Conservation (phyloP, 1,139 yeast species). For the Sugiyamaella novakii region DNA sequence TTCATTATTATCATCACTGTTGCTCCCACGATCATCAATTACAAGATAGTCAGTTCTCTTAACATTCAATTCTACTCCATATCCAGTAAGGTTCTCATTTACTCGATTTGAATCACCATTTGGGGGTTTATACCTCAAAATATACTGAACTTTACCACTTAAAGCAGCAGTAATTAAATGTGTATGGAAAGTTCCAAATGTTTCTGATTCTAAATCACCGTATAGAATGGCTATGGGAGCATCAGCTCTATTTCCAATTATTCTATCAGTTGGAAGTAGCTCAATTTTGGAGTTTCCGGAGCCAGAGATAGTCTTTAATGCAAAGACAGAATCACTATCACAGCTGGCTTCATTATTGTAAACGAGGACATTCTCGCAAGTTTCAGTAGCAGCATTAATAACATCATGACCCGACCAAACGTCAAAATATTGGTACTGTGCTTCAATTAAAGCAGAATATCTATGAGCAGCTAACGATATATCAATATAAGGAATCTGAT, state of each 20-base stretch:
- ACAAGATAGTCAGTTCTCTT: conserved; percentile 66
- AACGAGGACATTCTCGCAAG: conserved; percentile 54
- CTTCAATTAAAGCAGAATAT: conserved; percentile 61
- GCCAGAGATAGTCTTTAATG: conserved; percentile 52
- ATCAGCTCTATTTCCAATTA: conserved; percentile 50
- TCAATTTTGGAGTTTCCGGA: conserved; percentile 29
- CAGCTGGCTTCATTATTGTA: conserved; percentile 57
- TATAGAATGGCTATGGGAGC: conserved; percentile 55
- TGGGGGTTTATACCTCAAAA: conserved; percentile 67
- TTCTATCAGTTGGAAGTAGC: conserved; percentile 56
- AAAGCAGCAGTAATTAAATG: conserved; percentile 62
- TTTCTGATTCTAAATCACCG: conserved; percentile 50
- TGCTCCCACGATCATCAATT: conserved; percentile 57
- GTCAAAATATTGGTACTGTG: conserved; percentile 60
- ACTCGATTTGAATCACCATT: conserved; percentile 20
- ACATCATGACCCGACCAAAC: conserved; percentile 32
- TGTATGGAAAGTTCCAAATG: conserved; percentile 59
- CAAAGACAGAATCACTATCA: conserved; percentile 67
- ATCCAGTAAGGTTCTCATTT: conserved; percentile 55
- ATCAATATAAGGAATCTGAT: conserved; percentile 47
- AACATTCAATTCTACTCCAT: conserved; percentile 63
- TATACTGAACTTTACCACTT: conserved; percentile 67
- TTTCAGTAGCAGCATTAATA: conserved; percentile 29
- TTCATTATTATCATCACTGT: conserved; percentile 26
- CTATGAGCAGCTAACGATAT: conserved; percentile 56